Evolutionary conservation across 306 rosid species (phyloP).

Genomic region (Cajanus cajan): DNA sequence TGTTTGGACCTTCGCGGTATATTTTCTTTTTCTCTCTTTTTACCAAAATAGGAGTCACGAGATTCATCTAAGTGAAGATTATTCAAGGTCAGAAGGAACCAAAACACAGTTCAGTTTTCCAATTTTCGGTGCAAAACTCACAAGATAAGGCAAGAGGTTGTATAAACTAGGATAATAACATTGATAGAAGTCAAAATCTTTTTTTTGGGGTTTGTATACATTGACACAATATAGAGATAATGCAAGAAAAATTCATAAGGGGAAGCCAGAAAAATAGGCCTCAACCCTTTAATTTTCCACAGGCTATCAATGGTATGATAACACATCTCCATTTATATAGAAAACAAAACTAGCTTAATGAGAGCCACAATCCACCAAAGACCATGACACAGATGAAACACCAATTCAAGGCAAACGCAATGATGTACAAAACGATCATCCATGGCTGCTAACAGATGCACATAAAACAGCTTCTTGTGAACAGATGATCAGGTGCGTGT

Average conservation of each 20-base stretch:
- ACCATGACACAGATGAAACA: conserved; percentile 48
- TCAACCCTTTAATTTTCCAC: conserved; percentile 46
- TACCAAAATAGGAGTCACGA: neutral
- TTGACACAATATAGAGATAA: conserved; percentile 36
- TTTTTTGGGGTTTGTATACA: conserved; percentile 28
- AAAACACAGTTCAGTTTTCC: neutral
- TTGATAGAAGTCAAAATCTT: conserved; percentile 29
- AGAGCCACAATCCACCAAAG: conserved; percentile 44
- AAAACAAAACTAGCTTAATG: conserved; percentile 42
- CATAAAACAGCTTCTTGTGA: conserved; percentile 71
- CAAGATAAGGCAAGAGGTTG: neutral
- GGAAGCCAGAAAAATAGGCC: conserved; percentile 67
- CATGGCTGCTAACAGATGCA: conserved; percentile 84
- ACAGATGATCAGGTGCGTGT: conserved; percentile 72
- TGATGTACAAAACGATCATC: conserved; percentile 92
- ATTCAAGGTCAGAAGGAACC: conserved; percentile 18
- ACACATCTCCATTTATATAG: conserved; percentile 40
- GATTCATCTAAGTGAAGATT: conserved; percentile 31
- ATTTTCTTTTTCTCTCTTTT: neutral
- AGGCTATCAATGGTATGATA: conserved; percentile 42
- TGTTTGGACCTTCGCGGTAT: neutral
- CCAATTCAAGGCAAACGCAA: conserved; percentile 46
- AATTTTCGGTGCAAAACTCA: neutral
- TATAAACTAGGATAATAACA: conserved; percentile 18
- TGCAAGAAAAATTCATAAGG: conserved; percentile 29